Evolutionary conservation across 179 eudicot species (phyloP).

Genomic region (Sideroxylon spinosum): DNA sequence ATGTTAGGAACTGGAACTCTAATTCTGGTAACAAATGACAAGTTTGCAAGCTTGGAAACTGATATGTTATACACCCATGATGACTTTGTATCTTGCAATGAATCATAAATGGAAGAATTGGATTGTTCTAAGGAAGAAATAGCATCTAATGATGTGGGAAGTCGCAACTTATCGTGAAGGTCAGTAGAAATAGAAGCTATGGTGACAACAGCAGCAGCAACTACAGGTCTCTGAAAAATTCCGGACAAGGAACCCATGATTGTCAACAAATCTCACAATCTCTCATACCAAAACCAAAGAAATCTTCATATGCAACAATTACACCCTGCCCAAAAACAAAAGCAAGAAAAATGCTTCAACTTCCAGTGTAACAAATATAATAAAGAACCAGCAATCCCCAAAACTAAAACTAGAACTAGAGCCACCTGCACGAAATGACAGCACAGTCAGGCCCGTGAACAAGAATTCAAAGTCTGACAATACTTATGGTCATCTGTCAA

Average conservation of each 20-base stretch:
- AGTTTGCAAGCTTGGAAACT: conserved; percentile 56
- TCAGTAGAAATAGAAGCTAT: conserved; percentile 75
- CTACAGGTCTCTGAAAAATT: conserved; percentile 62
- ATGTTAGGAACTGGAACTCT: conserved; percentile 56
- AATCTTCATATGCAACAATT: conserved; percentile 1
- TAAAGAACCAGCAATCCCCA: background rate
- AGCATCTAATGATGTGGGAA: conserved; percentile 33
- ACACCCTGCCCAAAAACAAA: background rate
- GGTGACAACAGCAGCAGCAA: conserved; percentile 79
- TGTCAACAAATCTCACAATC: conserved; percentile 24
- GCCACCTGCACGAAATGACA: conserved; percentile 13
- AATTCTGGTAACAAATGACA: conserved; percentile 52
- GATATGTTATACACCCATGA: conserved; percentile 72
- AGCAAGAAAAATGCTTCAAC: background rate
- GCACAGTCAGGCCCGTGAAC: background rate
- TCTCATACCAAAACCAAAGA: conserved; percentile 24
- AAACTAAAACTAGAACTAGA: background rate
- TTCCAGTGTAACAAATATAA: background rate
- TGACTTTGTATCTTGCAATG: conserved; percentile 28
- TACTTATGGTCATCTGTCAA: conserved; percentile 7
- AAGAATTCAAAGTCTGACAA: background rate
- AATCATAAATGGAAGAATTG: conserved; percentile 21
- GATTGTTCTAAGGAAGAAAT: conserved; percentile 34
- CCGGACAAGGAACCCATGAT: conserved; percentile 68
- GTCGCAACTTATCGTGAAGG: conserved; percentile 50